Conservation (phyloP, 768 basidiomycete species). For the Flagelloscypha sp. region DNA sequence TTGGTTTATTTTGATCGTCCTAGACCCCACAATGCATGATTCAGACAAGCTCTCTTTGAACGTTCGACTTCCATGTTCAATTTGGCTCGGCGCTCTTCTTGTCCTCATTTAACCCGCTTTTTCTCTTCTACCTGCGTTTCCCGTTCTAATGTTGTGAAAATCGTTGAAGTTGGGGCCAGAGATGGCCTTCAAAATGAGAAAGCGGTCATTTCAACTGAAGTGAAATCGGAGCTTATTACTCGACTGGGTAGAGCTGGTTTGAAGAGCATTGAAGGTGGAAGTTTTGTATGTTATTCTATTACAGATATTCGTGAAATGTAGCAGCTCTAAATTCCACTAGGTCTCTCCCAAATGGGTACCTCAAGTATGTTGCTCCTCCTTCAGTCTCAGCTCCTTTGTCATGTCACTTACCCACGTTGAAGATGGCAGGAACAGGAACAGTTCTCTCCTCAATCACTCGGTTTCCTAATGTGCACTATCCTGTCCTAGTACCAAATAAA, state of each 20-base stretch:
- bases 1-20: no score
- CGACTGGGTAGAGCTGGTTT: slow-evolving; percentile 62
- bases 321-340: no score
- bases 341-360: slow-evolving; percentile 90
- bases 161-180: slow-evolving; percentile 86
- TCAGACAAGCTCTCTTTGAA: no score
- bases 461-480: slow-evolving; percentile 51
- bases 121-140: slow-evolving; percentile 14
- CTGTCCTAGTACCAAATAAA: slow-evolving; percentile 76
- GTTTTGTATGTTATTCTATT: no score
- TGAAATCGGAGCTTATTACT: slow-evolving; percentile 77
- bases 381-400: background rate
- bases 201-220: slow-evolving; percentile 54
- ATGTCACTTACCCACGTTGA: background rate
- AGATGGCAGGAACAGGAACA: slow-evolving; percentile 86
- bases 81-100: background rate
- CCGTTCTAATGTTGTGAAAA: slow-evolving; percentile 48
- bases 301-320: no score
- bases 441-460: slow-evolving; percentile 55
- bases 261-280: slow-evolving; percentile 71
- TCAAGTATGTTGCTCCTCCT: slow-evolving; percentile 45
- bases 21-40: no score
- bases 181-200: slow-evolving; percentile 92
- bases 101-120: background rate
- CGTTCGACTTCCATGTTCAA: background rate